A percentile compares a stretch with the other conserved stretches of the same genome.
Conservation (phyloP, 768 basidiomycete species). For the Austroboletus festivus region DNA sequence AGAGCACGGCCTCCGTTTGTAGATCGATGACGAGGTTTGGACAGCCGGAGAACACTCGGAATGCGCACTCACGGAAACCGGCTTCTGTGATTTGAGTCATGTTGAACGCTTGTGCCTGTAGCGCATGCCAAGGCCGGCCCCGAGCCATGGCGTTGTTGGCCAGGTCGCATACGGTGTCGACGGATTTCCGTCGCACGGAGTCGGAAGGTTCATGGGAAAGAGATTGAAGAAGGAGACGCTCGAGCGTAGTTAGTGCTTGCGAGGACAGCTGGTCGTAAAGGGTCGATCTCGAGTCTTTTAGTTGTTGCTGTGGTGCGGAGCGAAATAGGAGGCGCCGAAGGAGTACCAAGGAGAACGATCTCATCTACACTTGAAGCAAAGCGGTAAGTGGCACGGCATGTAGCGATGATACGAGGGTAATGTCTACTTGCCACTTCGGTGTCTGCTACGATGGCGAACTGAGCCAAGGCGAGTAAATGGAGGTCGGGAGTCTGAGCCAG, state of each 20-base stretch:
- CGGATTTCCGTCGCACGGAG: slow-evolving; percentile 64
- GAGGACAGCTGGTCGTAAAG: slow-evolving; percentile 77
- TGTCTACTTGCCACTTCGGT: slow-evolving; percentile 67
- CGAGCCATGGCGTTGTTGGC: slow-evolving; percentile 74
- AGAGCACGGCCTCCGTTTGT: slow-evolving; percentile 64
- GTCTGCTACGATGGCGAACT: slow-evolving; percentile 74
- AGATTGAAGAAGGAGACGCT: slow-evolving; percentile 68
- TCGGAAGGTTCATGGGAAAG: slow-evolving; percentile 57
- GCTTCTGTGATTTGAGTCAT: slow-evolving; percentile 45
- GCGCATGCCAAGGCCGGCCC: slow-evolving; percentile 78
- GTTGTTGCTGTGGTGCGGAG: slow-evolving; percentile 38
- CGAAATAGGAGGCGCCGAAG: slow-evolving; percentile 78
- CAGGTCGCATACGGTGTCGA: slow-evolving; percentile 74
- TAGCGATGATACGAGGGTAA: background rate
- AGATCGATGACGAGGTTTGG: slow-evolving; percentile 77
- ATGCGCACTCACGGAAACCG: slow-evolving; percentile 58
- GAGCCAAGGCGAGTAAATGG: slow-evolving; percentile 73
- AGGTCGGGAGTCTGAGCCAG: slow-evolving; percentile 75
- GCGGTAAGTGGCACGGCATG: slow-evolving; percentile 4
- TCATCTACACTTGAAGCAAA: slow-evolving; percentile 53
- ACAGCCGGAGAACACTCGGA: slow-evolving; percentile 67
- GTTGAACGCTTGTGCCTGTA: slow-evolving; percentile 67
- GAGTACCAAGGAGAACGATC: slow-evolving; percentile 79
- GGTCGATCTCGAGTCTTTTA: slow-evolving; percentile 44
- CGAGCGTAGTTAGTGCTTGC: slow-evolving; percentile 62